These are phyloP conservation scores for Citrus cavaleriei DNA, from an alignment of 345 rosid genomes.

Conservation along the genomic window DNA sequence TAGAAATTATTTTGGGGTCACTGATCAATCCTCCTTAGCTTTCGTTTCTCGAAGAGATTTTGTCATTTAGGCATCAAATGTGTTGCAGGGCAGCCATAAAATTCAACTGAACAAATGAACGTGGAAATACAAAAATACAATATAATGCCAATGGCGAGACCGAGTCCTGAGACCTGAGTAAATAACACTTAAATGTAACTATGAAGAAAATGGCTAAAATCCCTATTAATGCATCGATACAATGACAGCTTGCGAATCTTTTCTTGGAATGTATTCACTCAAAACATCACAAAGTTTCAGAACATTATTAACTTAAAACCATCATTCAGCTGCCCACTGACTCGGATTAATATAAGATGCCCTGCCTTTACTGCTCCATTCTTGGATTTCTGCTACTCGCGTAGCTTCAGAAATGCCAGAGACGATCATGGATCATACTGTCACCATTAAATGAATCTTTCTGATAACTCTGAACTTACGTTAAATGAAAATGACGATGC, in stretches of 20 bases:
- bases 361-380: not conserved
- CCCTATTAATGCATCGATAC: not conserved
- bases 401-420: not conserved
- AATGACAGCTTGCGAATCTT: slow-evolving; percentile 1
- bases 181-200: not conserved
- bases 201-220: not conserved
- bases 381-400: slow-evolving; percentile 3
- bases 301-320: not conserved
- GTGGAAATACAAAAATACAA: not conserved
- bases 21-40: not conserved
- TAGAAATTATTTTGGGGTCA: not conserved
- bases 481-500: not conserved
- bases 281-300: not conserved
- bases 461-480: not conserved
- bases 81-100: not conserved
- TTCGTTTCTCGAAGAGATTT: not conserved
- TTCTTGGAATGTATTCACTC: not conserved
- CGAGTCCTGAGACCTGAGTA: no score
- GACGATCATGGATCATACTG: not conserved
- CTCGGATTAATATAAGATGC: not conserved
- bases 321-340: not conserved
- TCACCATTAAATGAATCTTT: slow-evolving; percentile 3
- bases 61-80: not conserved
- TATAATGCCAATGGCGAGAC: not conserved
- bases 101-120: not conserved